A percentile compares a stretch with the other conserved stretches of the same genome.
These are phyloP conservation scores for Auricularia cornea DNA, from an alignment of 768 basidiomycete species.

Conservation along the genomic window DNA sequence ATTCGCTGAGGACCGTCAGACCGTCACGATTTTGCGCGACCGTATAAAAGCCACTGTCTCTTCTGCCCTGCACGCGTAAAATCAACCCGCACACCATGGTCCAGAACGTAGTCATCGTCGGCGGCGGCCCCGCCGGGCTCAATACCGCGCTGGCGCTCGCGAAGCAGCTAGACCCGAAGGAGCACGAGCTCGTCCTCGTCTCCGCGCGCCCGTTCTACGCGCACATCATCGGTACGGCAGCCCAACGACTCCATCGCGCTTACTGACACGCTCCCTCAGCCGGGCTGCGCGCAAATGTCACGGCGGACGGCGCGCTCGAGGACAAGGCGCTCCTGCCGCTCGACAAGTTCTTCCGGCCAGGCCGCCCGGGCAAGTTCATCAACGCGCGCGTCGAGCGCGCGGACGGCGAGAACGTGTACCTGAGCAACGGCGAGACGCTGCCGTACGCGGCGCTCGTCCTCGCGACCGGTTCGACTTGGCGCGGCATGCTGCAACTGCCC, in stretches of 20 bases:
- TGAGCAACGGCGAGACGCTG: conserved; percentile 1
- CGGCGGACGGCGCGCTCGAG: conserved; percentile 8
- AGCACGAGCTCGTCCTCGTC: conserved; percentile 8
- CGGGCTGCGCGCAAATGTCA: conserved; percentile 10
- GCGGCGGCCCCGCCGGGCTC: conserved; percentile 44
- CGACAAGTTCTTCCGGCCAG: conserved; percentile 8
- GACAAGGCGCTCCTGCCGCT: conserved; percentile 7
- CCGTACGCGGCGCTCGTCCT: conserved; percentile 6
- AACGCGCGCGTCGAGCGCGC: conserved; percentile 5
- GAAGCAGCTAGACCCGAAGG: neutral
- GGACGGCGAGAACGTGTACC: conserved; percentile 3
- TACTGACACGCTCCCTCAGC: conserved; percentile 5
- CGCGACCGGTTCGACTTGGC: conserved; percentile 1
- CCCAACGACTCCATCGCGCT: neutral
- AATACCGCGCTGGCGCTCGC: neutral
- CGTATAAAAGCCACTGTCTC: no score
- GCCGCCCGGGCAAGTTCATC: conserved; percentile 1
- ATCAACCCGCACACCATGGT: neutral
- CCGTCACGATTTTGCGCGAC: no score
- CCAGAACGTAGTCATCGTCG: conserved; percentile 40
- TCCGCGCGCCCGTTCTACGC: conserved; percentile 5
- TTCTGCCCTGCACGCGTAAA: no score
- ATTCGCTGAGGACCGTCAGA: no score
- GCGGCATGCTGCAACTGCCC: neutral
- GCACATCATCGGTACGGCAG: neutral